Evolutionary conservation across 805 yeast genomes (phyloP), one percentile per base, ranked within the genome.

Genomic region (Wickerhamomyces canadensis): DNA sequence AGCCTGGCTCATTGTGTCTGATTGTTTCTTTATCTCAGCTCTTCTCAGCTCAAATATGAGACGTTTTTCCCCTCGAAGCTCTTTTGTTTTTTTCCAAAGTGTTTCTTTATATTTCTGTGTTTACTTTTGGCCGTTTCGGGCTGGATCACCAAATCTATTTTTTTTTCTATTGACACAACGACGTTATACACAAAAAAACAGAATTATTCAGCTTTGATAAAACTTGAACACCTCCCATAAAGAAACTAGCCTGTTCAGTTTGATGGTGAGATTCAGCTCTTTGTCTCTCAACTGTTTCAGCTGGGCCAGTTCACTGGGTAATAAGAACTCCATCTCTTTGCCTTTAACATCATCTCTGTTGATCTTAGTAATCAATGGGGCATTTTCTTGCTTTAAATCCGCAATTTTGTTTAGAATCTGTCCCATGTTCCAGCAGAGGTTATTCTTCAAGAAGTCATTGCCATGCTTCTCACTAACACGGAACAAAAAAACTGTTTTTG

Each of bases 261-360:
- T 75, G 2, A 76, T 76, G 27, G 76, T 55, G 31, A 74, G 66
- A 27, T 65, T 62, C 37, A 76, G 60, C 54, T 84, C 87, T 41
- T 75, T 62, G 19, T 68, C 71, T 40, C 75, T 76, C 44, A 84
- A 70, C 45, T 67, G 66, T 38, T 76, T 75, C 47, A 88, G 65
- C 46, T 85, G 91, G 39, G 76, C 72, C 45, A 84, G 65, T 59
- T 91, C 98, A 33, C 80, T 73, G 16, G 82, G 80, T 27, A 88
- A 64, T 33, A 93, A 61, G 42, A 84, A 69, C 49, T 82, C 87
- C 22, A 74, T 75, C 55, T 86, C 96, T 45, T 75, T 74, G 2
- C 93, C 95, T 52, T 76, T 78, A 14, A 91, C 96, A 54, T 93
- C 98, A 43, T 84, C 95, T 61, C 98, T 74, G 45, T 81, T 82